Base-by-base conservation (phyloP, 2,329 filamentous ascomycete species). In the Epichloe bromicola region DNA sequence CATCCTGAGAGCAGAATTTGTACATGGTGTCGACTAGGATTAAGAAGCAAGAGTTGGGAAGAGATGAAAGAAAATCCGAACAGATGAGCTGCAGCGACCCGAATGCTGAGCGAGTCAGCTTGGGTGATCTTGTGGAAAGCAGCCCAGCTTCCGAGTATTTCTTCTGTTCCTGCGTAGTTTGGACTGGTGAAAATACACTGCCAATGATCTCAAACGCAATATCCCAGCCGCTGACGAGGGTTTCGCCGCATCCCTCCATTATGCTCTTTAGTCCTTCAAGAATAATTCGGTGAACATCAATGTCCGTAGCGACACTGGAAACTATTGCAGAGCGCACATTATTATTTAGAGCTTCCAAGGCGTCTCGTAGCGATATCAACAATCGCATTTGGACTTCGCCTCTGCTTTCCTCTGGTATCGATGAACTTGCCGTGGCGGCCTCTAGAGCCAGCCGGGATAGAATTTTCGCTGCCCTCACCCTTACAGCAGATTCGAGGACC, bases 81-180 rank as follows among this genome's bases (percentile, higher is more conserved):
- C 90, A 95, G 44, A 98, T 85, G 3, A 98, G 79, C 64, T 97
- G 88, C 12, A 95, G 73, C 2, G 90, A 95, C 56, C 81, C 85
- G 65, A 98, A 98, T 0, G 91, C 86, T 15, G 88, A 85, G 54
- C 89, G 80, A 48, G 95, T 86, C 20, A 97, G 76, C 56, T 83
- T 84, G 43, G 82, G 75, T 12, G 89, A 91, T 46, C 76, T 70
- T 6, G 78, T 81, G 34, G 67, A 69, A 2, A 80, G 65, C 1
- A 64, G 59, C 2, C 63, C 63, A 2, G 57, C 54, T 12, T 60
- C 55, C 7, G 60, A 58, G 11, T 63, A 63, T 5, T 65, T 61
- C 19, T 55, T 57, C 33, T 61, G 63, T 19, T 70, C 68, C n/a
- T 63, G 54, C 23, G 63, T 59, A 43, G 60, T 62, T 54, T 40